These are phyloP conservation scores for Emergomyces africanus DNA, from an alignment of 2,329 filamentous ascomycete genomes.

Conservation along the genomic window DNA sequence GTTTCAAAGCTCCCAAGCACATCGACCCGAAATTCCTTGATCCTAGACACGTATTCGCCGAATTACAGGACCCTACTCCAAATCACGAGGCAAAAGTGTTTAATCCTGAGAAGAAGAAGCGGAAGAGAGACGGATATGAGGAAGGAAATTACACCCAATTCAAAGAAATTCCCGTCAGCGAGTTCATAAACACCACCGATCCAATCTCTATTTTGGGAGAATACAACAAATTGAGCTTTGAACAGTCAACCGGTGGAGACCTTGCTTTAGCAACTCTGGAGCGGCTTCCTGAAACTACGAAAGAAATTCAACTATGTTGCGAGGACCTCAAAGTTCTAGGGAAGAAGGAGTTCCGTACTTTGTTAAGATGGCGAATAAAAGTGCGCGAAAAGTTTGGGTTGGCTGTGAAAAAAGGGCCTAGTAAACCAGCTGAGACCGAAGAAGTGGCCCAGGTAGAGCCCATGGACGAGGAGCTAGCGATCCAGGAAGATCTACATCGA, in stretches of 20 bases:
- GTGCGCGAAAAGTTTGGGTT: conserved; percentile 87
- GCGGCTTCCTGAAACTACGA: conserved; percentile 73
- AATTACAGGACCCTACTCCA: conserved; percentile 69
- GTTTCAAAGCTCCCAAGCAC: conserved; percentile 87
- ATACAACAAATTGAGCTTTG: conserved; percentile 72
- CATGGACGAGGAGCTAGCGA: conserved; percentile 89
- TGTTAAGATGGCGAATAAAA: conserved; percentile 80
- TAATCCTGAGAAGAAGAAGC: conserved; percentile 94
- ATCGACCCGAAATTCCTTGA: conserved; percentile 91
- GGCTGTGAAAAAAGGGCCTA: conserved; percentile 52
- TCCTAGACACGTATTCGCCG: conserved; percentile 78
- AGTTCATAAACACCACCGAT: conserved; percentile 88
- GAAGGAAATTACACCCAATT: conserved; percentile 89
- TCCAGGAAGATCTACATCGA: conserved; percentile 75
- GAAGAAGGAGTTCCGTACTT: conserved; percentile 81
- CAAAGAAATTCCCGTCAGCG: conserved; percentile 76
- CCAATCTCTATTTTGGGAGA: conserved; percentile 84
- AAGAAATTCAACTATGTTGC: conserved; percentile 68
- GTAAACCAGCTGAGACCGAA: conserved; percentile 40
- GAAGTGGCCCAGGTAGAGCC: conserved; percentile 72
- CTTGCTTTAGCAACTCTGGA: conserved; percentile 76
- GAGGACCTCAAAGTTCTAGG: conserved; percentile 79
- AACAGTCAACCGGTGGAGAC: conserved; percentile 67
- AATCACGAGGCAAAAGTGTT: conserved; percentile 98
- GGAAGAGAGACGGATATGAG: conserved; percentile 94